These are phyloP conservation scores for Anisodus acutangulus DNA, from an alignment of 257 asterid species.

Conservation along the genomic window DNA sequence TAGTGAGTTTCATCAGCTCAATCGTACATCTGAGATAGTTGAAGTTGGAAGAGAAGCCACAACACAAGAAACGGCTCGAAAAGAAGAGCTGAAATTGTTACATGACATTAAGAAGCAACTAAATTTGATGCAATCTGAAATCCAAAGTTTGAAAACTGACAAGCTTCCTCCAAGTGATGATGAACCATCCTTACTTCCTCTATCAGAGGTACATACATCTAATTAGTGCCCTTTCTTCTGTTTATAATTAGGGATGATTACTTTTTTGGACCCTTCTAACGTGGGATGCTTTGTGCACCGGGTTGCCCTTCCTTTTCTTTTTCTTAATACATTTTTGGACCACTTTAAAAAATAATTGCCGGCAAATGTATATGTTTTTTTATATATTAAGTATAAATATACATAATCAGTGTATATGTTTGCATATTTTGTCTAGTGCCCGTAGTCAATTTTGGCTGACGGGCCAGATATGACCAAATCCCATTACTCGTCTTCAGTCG, in stretches of 20 bases:
- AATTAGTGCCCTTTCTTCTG: neutral
- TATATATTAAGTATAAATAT: too few species aligned
- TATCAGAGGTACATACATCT: conserved; percentile 50
- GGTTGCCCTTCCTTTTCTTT: too few species aligned
- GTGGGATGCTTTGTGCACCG: too few species aligned
- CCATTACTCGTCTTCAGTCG: neutral
- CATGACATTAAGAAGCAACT: conserved; percentile 65
- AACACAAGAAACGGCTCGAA: conserved; percentile 42
- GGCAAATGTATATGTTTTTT: too few species aligned
- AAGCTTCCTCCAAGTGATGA: conserved; percentile 42
- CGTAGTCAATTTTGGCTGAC: too few species aligned
- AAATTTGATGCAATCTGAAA: conserved; percentile 54
- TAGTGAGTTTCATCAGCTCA: conserved; percentile 36
- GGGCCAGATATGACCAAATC: too few species aligned
- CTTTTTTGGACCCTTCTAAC: too few species aligned
- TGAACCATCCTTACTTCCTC: conserved; percentile 43
- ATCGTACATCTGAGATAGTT: conserved; percentile 46
- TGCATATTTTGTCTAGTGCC: too few species aligned
- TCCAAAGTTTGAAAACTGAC: conserved; percentile 50
- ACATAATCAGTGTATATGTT: too few species aligned
- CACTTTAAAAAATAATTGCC: too few species aligned
- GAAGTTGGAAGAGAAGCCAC: conserved; percentile 43
- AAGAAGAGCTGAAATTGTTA: conserved; percentile 64
- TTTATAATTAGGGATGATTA: neutral
- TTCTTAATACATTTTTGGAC: too few species aligned